Evolutionary conservation across 805 yeast species (phyloP), one percentile per base, ranked within the genome.

Genomic region (Isabelozyma pseudorhagii): DNA sequence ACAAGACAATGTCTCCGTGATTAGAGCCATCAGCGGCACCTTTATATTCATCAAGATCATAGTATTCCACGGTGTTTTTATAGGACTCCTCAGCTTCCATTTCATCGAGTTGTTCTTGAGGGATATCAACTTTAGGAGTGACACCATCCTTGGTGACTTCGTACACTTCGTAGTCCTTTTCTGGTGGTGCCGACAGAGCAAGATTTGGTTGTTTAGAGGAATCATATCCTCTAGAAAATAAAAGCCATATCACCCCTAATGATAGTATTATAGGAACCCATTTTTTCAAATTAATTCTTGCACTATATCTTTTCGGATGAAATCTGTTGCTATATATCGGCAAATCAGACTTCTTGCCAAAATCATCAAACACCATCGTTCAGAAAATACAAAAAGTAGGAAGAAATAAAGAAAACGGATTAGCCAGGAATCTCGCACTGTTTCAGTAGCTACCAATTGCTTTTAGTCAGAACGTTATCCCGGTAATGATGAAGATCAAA

Each of bases 1-100:
- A 68, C 49, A 89, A 69, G 11, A 89, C 82, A 44, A 83, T 79
- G 54, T 89, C 96, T 11, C 82, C 79, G 14, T 76, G 65, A 8
- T 55, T 60, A 13, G 63, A 64, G 13, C 88, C 90, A 40, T 74
- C 68, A 1, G 74, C 59, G 1, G 77, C 55, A 2, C 91, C 92
- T 44, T 63, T 68, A 59, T 74, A 87, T 39, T 81, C 75, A 49
- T 74, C 74, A 55, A 87, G 70, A 57, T 87, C 93, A 58, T 82
- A 86, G 49, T 68, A 74, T 47, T 85, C 85, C 14, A 84, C 84
- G 0, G 79, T 69, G 4, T 78, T 69, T 34, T 68, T 75, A 50
- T 72, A 68, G 14, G 75, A 58, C 48, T 72, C 71, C 15, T 76
- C 76, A 3, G 53, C 48, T 44, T 52, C 57, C 38, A 54, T 44